These are phyloP conservation scores for Sindora glabra DNA, from an alignment of 306 rosid species.

Conservation along the genomic window DNA sequence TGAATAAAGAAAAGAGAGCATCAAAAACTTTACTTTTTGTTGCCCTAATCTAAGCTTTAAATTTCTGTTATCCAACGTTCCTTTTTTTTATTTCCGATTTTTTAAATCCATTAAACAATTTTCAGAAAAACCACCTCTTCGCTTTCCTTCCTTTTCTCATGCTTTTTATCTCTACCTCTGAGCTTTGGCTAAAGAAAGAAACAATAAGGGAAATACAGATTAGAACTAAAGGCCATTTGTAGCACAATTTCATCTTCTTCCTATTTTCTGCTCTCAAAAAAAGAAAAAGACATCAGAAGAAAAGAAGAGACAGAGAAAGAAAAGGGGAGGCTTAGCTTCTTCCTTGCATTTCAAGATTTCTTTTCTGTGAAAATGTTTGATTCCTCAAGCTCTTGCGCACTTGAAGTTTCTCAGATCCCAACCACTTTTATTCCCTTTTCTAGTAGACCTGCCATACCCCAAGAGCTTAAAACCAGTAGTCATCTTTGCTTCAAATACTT, in stretches of 20 bases:
- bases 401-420: conserved; percentile 56
- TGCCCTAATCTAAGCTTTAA: conserved; percentile 55
- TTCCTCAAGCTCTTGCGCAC: conserved; percentile 47
- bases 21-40: conserved; percentile 52
- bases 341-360: conserved; percentile 76
- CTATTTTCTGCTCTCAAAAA: conserved; percentile 27
- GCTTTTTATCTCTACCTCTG: conserved; percentile 23
- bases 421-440: conserved; percentile 40
- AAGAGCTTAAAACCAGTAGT: conserved; percentile 34
- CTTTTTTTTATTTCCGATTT: conserved; percentile 10
- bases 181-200: conserved; percentile 53
- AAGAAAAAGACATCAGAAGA: conserved; percentile 37
- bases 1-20: conserved; percentile 31
- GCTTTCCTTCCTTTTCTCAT: conserved; percentile 17
- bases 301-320: conserved; percentile 21
- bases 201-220: conserved; percentile 29
- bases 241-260: conserved; percentile 41
- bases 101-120: conserved; percentile 11
- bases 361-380: conserved; percentile 63
- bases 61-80: conserved; percentile 75
- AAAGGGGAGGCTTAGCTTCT: conserved; percentile 44
- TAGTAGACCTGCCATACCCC: conserved; percentile 26
- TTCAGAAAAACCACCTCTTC: conserved; percentile 21
- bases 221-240: conserved; percentile 17
- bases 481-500: conserved; percentile 36